These are phyloP conservation scores for Penicillium griseofulvum DNA, from an alignment of 2,329 filamentous ascomycete genomes.

Conservation along the genomic window DNA sequence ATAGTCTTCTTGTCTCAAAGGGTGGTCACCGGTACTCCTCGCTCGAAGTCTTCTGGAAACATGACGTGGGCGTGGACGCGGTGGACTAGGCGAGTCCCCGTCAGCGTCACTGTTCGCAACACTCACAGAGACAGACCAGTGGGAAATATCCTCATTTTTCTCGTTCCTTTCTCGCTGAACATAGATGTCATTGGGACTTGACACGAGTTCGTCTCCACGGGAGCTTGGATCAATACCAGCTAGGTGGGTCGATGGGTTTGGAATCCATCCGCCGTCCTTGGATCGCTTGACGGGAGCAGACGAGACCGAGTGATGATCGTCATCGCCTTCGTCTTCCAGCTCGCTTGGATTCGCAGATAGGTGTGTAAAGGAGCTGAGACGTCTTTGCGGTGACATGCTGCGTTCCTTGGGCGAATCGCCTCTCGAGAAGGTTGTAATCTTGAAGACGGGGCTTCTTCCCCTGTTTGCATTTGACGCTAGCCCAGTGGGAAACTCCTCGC, in stretches of 20 bases:
- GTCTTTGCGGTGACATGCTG: conserved; percentile 19
- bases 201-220: conserved; percentile 45
- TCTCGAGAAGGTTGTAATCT: conserved; percentile 42
- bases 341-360: conserved; percentile 33
- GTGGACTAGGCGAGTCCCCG: conserved; percentile 24
- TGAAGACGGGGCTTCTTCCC: conserved; percentile 45
- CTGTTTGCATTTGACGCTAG: conserved; percentile 23
- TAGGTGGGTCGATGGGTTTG: conserved; percentile 39
- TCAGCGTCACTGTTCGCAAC: conserved; percentile 45
- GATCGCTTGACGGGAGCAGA: conserved; percentile 32
- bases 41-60: conserved; percentile 43
- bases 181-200: conserved; percentile 52
- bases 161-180: conserved; percentile 48
- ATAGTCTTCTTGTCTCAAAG: conserved; percentile 33
- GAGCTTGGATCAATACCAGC: conserved; percentile 49
- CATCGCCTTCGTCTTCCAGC: conserved; percentile 27
- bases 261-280: conserved; percentile 49
- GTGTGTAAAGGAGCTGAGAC: conserved; percentile 35
- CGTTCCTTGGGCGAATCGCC: conserved; percentile 44
- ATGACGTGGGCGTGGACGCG: conserved; percentile 23
- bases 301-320: conserved; percentile 18
- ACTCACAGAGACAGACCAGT: conserved; percentile 54
- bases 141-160: conserved; percentile 53
- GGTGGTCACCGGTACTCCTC: conserved; percentile 43
- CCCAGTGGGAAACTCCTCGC: conserved; percentile 1